phyloP scores from a whole-genome alignment of 106 monocot genomes.

The Allium cepa region DNA sequence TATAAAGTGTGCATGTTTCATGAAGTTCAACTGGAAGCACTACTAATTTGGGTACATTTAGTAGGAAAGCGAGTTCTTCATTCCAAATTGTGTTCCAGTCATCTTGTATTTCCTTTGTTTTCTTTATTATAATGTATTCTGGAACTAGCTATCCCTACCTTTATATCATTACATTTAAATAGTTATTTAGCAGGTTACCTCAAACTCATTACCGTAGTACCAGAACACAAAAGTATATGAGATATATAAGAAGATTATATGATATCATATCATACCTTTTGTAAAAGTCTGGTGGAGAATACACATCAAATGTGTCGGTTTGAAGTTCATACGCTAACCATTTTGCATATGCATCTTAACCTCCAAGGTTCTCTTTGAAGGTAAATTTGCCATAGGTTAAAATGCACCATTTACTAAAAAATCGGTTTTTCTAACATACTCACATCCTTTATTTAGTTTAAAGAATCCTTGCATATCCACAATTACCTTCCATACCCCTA shows the following conservation, averaged over 20 bases:
- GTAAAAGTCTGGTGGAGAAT: slow-evolving; percentile 53
- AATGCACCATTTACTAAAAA: slow-evolving; percentile 44
- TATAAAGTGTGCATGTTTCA: slow-evolving; percentile 38
- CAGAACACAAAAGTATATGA: not conserved
- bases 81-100: slow-evolving; percentile 45
- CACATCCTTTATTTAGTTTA: slow-evolving; percentile 47
- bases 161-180: too few relatives aligned
- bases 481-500: slow-evolving; percentile 58
- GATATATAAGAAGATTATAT: too few relatives aligned
- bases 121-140: slow-evolving; percentile 37
- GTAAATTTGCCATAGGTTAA: slow-evolving; percentile 41
- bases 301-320: slow-evolving; percentile 43
- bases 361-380: slow-evolving; percentile 51
- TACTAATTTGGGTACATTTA: slow-evolving; percentile 43
- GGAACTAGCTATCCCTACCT: slow-evolving; percentile 55
- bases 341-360: slow-evolving; percentile 55
- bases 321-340: slow-evolving; percentile 45
- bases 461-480: slow-evolving; percentile 64
- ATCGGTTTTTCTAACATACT: slow-evolving; percentile 52
- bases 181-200: too few relatives aligned
- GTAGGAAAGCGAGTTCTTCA: slow-evolving; percentile 36
- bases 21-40: slow-evolving; percentile 42
- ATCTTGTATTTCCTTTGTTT: slow-evolving; percentile 33
- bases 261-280: slow-evolving; percentile 15
- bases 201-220: not conserved